Evolutionary conservation across 495 filamentous ascomycete species (phyloP).

Genomic region (Penicillium atrosanguineum): DNA sequence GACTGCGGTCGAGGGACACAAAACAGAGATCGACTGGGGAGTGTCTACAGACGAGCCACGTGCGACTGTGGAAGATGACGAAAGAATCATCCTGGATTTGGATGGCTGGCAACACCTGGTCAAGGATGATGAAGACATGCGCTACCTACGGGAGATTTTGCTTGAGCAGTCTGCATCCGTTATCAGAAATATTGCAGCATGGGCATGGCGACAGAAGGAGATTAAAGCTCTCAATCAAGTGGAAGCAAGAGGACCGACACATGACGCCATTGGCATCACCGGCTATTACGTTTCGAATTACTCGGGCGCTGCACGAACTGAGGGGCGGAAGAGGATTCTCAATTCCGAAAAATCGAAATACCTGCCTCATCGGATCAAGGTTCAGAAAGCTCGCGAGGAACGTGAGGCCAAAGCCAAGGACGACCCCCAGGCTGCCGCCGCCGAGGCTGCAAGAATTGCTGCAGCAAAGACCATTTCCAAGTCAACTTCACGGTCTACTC

Average conservation of each 20-base stretch:
- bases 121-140: slow-evolving; percentile 79
- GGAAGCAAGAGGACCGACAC: slow-evolving; percentile 51
- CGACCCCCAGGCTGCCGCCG: slow-evolving; percentile 61
- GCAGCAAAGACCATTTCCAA: slow-evolving; percentile 76
- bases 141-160: slow-evolving; percentile 53
- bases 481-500: slow-evolving; percentile 78
- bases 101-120: slow-evolving; percentile 75
- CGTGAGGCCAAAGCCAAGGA: slow-evolving; percentile 76
- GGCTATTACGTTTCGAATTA: slow-evolving; percentile 89
- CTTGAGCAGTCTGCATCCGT: slow-evolving; percentile 44
- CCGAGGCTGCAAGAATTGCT: slow-evolving; percentile 69
- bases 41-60: slow-evolving; percentile 59
- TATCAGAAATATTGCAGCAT: slow-evolving; percentile 66
- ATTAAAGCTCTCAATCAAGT: slow-evolving; percentile 76
- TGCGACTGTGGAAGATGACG: slow-evolving; percentile 68
- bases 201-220: slow-evolving; percentile 89
- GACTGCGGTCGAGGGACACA: slow-evolving; percentile 26
- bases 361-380: slow-evolving; percentile 93
- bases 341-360: slow-evolving; percentile 98
- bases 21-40: slow-evolving; percentile 55
- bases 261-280: slow-evolving; percentile 60
- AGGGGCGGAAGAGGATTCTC: slow-evolving; percentile 89
- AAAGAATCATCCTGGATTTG: slow-evolving; percentile 61
- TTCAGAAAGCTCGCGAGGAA: slow-evolving; percentile 84
- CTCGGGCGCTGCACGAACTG: slow-evolving; percentile 83